A percentile compares a stretch with the other conserved stretches of the same genome.
Conservation (phyloP, 257 asterid species). For the Solanum pinnatisectum region DNA sequence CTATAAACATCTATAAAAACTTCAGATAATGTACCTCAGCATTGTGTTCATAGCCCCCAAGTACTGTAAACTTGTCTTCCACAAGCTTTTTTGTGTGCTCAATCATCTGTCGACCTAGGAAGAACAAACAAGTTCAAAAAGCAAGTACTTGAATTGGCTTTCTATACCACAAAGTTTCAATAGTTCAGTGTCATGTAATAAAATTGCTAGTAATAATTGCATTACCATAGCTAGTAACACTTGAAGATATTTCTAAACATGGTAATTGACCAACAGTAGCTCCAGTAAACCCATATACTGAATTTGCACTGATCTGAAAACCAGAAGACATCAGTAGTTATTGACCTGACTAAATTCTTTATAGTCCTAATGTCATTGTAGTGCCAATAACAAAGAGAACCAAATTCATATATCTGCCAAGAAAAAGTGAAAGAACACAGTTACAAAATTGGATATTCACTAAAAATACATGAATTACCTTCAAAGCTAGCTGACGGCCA, state of each 20-base stretch:
- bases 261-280: conserved; percentile 95
- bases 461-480: conserved; percentile 35
- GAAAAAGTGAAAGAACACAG: not conserved
- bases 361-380: not conserved
- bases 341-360: conserved; percentile 3
- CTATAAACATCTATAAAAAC: not conserved
- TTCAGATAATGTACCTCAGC: conserved; percentile 57
- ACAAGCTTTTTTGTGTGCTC: conserved; percentile 94
- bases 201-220: not conserved
- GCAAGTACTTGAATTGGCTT: not conserved
- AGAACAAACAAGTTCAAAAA: conserved; percentile 9
- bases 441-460: not conserved
- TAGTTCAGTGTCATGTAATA: not conserved
- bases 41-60: conserved; percentile 78
- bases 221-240: conserved; percentile 98
- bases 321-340: conserved; percentile 11
- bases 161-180: not conserved
- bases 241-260: conserved; percentile 94
- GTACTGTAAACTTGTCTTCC: conserved; percentile 78
- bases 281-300: conserved; percentile 97
- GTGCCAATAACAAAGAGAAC: not conserved
- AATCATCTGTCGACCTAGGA: conserved; percentile 93
- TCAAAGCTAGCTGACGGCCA: conserved; percentile 96
- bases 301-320: conserved; percentile 89
- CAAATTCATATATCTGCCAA: not conserved